Evolutionary conservation across 176 grass and related monocot species (phyloP), one percentile per base, ranked within the genome.

Genomic region (Typha latifolia): DNA sequence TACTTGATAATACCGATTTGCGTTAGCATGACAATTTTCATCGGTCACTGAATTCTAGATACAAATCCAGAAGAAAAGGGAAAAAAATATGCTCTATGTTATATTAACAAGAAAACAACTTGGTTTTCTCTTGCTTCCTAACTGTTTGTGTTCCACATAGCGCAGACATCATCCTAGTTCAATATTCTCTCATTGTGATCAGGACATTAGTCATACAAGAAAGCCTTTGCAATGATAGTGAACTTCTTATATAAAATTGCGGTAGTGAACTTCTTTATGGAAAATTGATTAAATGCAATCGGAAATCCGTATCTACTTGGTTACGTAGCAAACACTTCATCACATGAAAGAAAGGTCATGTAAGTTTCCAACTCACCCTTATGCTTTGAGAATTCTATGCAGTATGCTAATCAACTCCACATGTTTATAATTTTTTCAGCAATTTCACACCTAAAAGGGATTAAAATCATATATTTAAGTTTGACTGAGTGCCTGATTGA

Each of bases 391-490:
- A 68, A 43, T 18, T 19, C 16, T 59, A 59, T 59, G 16, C 20
- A 10, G 15, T 21, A 8, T 21, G 3, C 14, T 59, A 59, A 59
- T 19, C 16, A 59, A 21, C 53, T 59, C 53, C 53, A 21, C 10
- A 29, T 29, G 53, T 59, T 0, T 59, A 21, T 16, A 57, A 19
- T 3, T 59, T 29, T 19, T 81, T 82, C 84, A 78, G 72, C 72
- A 78, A 80, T 62, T 71, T 16, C 76, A 49, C 31, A 95, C 83
- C 86, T 95, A 86, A 81, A 88, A 82, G 68, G 47, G 22, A 10
- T 56, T 59, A 76, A 57, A 81, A 86, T 73, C 80, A 82, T 76
- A 77, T 82, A 68, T 90, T 84, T 78, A 78, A 79, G 73, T 78
- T 74, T 90, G 90, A 84, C 81, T 77, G 76, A 62, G 74, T 84